Evolutionary conservation across 306 rosid species (phyloP), one percentile per base, ranked within the genome.

Genomic region (Quercus variabilis): DNA sequence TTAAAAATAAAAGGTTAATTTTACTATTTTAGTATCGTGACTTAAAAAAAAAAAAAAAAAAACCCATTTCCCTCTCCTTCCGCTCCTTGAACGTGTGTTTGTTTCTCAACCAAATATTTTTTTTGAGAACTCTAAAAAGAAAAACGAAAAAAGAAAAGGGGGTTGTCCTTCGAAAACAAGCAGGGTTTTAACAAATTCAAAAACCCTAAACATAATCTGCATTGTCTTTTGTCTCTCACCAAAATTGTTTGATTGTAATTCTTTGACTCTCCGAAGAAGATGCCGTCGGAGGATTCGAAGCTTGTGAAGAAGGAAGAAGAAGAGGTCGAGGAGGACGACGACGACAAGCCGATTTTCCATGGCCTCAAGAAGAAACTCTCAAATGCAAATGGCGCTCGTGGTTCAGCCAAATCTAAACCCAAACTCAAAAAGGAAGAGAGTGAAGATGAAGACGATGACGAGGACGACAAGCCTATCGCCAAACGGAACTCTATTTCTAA

Each of bases 211-310:
- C 28, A 46, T 38, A 13, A 20, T 56, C 17, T 26, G 21, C 51
- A 18, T n/a, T 35, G 10, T 46, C 51, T 79, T 64, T 55, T 49
- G 17, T 49, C 54, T 43, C 51, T 58, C 57, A n/a, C 55, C 9
- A 72, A 25, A 79, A 31, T 9, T 65, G 1, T 38, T 20, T 6
- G 13, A 41, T 55, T 18, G 49, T 35, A 3, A 67, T 69, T 69
- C 20, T 14, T 13, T 55, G 3, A 38, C 43, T 9, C 1, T 35
- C 33, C 13, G 43, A 20, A 56, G 52, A 68, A 68, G 74, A 93
- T 93, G 97, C 59, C 92, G 58, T 87, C 90, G 0, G 90, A 85
- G 74, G 92, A 90, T n/a, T 74, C 82, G 41, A 88, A 83, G 83
- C 56, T 80, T 4, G 78, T 78, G 60, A 90, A 83, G 84, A 81